Percentiles rank a stretch among this genome's conserved stretches.
These are phyloP conservation scores for Hypoxylon sp. DNA, from an alignment of 2,329 filamentous ascomycete species.

Conservation along the genomic window DNA sequence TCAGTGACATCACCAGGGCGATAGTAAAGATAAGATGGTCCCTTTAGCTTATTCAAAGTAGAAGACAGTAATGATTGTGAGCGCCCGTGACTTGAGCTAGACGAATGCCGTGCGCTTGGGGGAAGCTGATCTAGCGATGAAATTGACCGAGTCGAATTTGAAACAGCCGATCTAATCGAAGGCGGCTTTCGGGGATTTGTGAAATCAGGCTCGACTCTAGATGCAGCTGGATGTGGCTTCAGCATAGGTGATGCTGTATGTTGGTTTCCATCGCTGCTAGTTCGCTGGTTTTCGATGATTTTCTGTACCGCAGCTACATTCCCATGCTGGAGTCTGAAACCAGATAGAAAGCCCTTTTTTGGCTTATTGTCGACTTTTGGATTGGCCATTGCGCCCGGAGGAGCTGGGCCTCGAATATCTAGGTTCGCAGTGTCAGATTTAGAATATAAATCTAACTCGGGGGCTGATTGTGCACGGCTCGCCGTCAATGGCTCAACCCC, in stretches of 20 bases:
- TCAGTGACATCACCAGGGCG: constrained; percentile 42
- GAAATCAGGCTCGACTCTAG: constrained; percentile 40
- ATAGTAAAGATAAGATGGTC: constrained; percentile 55
- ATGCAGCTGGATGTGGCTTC: constrained; percentile 30
- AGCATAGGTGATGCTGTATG: constrained; percentile 38
- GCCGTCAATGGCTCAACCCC: constrained; percentile 49
- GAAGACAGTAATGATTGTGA: constrained; percentile 54
- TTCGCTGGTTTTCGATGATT: constrained; percentile 42
- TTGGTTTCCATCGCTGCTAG: constrained; percentile 39
- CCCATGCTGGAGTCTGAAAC: constrained; percentile 51
- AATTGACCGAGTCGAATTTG: constrained; percentile 51
- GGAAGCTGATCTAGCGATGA: constrained; percentile 52
- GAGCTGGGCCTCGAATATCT: constrained; percentile 33
- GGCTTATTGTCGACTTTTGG: constrained; percentile 47
- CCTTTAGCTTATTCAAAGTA: constrained; percentile 52
- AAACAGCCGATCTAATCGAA: constrained; percentile 50
- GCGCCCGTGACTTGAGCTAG: constrained; percentile 49
- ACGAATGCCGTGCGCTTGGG: constrained; percentile 44
- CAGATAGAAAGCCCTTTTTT: constrained; percentile 52
- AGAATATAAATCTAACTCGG: constrained; percentile 46
- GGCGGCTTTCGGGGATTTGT: constrained; percentile 49
- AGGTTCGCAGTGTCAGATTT: constrained; percentile 43
- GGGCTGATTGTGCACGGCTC: constrained; percentile 50
- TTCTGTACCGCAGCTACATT: constrained; percentile 51
- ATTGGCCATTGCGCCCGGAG: constrained; percentile 44